Percentiles rank a stretch among this genome's conserved stretches.
Evolutionary conservation across 73 alveolate genomes (phyloP).

Genomic region (Paramecium pentaurelia): DNA sequence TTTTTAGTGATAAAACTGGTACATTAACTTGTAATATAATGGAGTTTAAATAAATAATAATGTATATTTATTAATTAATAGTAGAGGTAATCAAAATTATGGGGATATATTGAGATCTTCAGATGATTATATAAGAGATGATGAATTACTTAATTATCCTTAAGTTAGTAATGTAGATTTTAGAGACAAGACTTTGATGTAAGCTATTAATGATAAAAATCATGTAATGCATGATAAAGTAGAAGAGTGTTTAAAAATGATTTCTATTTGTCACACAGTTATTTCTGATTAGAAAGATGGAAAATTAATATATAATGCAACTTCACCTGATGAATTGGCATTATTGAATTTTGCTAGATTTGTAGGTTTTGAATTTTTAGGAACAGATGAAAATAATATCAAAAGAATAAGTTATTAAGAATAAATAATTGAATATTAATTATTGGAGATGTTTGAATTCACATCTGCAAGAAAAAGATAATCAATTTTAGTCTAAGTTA

Average conservation of each 20-base stretch:
- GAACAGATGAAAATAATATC: conserved; percentile 53
- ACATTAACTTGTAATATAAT: conserved; percentile 75
- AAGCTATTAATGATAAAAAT: neutral
- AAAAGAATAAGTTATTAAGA: conserved; percentile 65
- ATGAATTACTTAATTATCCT: conserved; percentile 4
- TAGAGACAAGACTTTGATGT: conserved; percentile 53
- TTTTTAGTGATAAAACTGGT: conserved; percentile 80
- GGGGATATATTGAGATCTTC: neutral
- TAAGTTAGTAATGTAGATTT: conserved; percentile 60
- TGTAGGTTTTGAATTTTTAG: conserved; percentile 69
- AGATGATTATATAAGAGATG: conserved; percentile 18
- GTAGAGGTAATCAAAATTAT: conserved; percentile 1
- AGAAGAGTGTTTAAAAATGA: conserved; percentile 41
- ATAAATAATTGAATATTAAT: conserved; percentile 60
- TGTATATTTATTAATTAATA: neutral
- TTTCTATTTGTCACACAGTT: conserved; percentile 77
- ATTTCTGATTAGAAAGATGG: conserved; percentile 66
- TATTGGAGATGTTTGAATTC: conserved; percentile 79
- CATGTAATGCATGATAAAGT: neutral
- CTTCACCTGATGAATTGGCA: conserved; percentile 93
- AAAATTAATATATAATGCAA: conserved; percentile 69
- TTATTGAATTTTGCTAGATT: conserved; percentile 78
- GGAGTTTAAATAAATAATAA: conserved; percentile 66
- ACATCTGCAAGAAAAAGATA: conserved; percentile 87
- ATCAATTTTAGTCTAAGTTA: conserved; percentile 79